Evolutionary conservation across 257 asterid species (phyloP).

Genomic region (Gentiana dahurica): DNA sequence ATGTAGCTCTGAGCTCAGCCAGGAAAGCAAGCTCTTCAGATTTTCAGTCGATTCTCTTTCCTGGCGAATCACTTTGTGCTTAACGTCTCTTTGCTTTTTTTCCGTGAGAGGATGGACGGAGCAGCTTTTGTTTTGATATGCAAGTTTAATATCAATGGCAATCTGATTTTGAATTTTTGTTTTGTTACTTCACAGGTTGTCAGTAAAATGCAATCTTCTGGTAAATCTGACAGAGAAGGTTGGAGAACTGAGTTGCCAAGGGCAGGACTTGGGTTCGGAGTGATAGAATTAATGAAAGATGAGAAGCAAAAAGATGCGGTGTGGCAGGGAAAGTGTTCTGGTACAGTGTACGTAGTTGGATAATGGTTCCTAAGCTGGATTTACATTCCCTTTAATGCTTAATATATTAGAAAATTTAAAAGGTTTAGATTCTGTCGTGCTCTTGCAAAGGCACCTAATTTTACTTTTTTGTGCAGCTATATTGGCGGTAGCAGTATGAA

Average conservation of each 20-base stretch:
- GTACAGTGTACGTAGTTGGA: conserved; percentile 82
- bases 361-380: conserved; percentile 11
- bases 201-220: conserved; percentile 72
- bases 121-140: no score
- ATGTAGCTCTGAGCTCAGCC: neutral
- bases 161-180: conserved; percentile 5
- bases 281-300: conserved; percentile 56
- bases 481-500: conserved; percentile 81
- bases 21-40: neutral
- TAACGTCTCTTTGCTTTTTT: neutral
- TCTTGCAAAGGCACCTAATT: conserved; percentile 13
- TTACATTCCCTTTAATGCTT: conserved; percentile 3
- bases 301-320: conserved; percentile 74
- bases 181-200: conserved; percentile 51
- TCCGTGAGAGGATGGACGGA: neutral
- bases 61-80: neutral
- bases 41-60: neutral
- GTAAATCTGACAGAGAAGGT: conserved; percentile 75
- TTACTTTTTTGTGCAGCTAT: conserved; percentile 41
- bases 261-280: conserved; percentile 62
- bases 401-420: neutral
- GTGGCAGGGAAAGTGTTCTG: conserved; percentile 99
- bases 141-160: neutral
- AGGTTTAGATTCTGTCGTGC: conserved; percentile 1
- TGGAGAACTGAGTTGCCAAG: conserved; percentile 78